Conservation (phyloP, 305 asterid species). For the Ruellia speciosa region DNA sequence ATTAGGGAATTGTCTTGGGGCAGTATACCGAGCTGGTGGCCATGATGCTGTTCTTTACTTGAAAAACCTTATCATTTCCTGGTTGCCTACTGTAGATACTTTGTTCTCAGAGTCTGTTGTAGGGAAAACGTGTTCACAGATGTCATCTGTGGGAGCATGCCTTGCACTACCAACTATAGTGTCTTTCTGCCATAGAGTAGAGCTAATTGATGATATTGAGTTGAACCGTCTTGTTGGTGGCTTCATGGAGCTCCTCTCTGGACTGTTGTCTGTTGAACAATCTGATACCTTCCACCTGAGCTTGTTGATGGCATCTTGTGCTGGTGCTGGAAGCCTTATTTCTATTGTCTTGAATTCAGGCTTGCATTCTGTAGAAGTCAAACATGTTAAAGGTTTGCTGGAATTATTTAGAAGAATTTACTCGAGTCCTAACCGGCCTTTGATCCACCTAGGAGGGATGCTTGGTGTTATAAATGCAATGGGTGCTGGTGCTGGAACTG, state of each 20-base stretch:
- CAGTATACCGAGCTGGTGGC: conserved; percentile 72
- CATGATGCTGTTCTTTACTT: conserved; percentile 54
- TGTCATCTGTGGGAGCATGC: conserved; percentile 68
- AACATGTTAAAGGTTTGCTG: conserved; percentile 49
- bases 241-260: conserved; percentile 50
- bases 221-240: conserved; percentile 42
- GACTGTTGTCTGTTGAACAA: conserved; percentile 40
- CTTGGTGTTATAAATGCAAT: conserved; percentile 75
- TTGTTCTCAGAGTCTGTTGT: conserved; percentile 23
- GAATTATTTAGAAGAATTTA: conserved; percentile 55
- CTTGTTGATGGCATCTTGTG: conserved; percentile 79
- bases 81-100: conserved; percentile 43
- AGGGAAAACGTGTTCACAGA: conserved; percentile 28
- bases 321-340: conserved; percentile 77
- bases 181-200: conserved; percentile 70
- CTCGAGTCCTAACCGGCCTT: conserved; percentile 53
- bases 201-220: conserved; percentile 60
- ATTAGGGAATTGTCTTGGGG: conserved; percentile 67
- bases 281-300: conserved; percentile 51
- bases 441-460: conserved; percentile 79
- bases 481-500: conserved; percentile 76
- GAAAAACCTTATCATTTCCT: conserved; percentile 55
- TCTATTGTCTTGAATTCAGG: conserved; percentile 51
- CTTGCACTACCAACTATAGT: conserved; percentile 63
- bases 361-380: conserved; percentile 44